Evolutionary conservation across 177 flowering plant genomes (phyloP).

Genomic region (Vitis hybrid): DNA sequence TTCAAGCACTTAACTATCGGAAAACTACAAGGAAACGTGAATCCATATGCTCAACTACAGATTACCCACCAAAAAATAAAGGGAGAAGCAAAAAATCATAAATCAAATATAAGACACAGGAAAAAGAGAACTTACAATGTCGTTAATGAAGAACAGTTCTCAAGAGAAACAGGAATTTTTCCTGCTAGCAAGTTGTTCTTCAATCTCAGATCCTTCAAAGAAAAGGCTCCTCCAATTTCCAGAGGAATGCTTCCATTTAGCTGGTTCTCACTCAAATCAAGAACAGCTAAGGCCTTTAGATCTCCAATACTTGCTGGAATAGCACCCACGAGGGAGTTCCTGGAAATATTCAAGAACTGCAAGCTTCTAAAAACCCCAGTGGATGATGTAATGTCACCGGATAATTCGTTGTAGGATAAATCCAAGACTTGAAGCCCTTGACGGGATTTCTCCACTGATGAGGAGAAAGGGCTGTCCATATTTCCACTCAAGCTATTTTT

Average conservation of each 20-base stretch:
- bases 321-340: slow-evolving; percentile 54
- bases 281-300: slow-evolving; percentile 43
- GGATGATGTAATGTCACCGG: slow-evolving; percentile 46
- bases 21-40: not conserved
- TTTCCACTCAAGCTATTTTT: slow-evolving; percentile 38
- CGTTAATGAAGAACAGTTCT: slow-evolving; percentile 53
- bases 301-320: slow-evolving; percentile 70
- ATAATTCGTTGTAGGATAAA: slow-evolving; percentile 59
- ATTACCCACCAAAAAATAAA: not conserved
- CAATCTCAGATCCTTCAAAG: slow-evolving; percentile 57
- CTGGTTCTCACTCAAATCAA: slow-evolving; percentile 69
- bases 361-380: slow-evolving; percentile 52
- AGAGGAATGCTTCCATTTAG: slow-evolving; percentile 72
- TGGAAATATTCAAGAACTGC: slow-evolving; percentile 60
- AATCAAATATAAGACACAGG: not conserved
- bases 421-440: slow-evolving; percentile 56
- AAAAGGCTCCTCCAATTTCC: slow-evolving; percentile 61
- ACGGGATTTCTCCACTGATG: slow-evolving; percentile 21
- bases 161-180: slow-evolving; percentile 58
- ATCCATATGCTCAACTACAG: not conserved
- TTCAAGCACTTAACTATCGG: not conserved
- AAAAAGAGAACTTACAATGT: slow-evolving; percentile 52
- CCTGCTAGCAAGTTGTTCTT: slow-evolving; percentile 51
- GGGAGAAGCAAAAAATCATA: not conserved
- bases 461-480: slow-evolving; percentile 20